Evolutionary conservation across 257 asterid species (phyloP).

Genomic region (Salvia rosmarinus): DNA sequence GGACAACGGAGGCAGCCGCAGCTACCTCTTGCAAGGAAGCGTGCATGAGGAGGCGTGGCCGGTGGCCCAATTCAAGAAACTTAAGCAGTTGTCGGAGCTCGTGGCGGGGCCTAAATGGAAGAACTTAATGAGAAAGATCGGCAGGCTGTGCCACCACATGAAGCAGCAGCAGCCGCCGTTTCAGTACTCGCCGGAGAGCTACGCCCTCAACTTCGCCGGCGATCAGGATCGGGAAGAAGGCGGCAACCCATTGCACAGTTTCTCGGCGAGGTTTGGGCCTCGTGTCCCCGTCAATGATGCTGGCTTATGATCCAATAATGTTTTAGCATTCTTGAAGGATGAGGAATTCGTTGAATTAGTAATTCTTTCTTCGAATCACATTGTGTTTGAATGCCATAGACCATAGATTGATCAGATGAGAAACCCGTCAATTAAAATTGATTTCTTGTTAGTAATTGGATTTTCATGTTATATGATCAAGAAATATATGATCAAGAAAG

Average conservation of each 20-base stretch:
- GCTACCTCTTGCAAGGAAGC: constrained; percentile 27
- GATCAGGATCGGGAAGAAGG: constrained; percentile 42
- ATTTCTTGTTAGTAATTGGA: too few species aligned
- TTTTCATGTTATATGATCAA: neutral
- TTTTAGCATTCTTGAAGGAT: neutral
- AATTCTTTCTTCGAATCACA: too few species aligned
- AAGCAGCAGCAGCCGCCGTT: constrained; percentile 33
- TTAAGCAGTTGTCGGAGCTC: constrained; percentile 52
- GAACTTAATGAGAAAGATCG: constrained; percentile 48
- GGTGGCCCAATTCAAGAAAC: constrained; percentile 35
- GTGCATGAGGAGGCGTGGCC: constrained; percentile 40
- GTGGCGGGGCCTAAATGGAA: constrained; percentile 64
- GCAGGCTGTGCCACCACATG: constrained; percentile 39
- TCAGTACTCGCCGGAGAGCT: constrained; percentile 70
- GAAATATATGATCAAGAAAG: too few species aligned
- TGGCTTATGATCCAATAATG: constrained; percentile 27
- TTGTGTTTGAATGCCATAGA: too few species aligned
- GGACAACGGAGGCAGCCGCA: constrained; percentile 29
- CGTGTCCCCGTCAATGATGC: constrained; percentile 34
- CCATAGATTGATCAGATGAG: too few species aligned
- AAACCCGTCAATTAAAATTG: too few species aligned
- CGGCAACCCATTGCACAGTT: constrained; percentile 42
- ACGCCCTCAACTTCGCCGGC: constrained; percentile 68
- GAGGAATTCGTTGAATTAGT: neutral
- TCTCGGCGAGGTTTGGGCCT: constrained; percentile 60